A percentile compares a stretch with the other conserved stretches of the same genome.
These are phyloP conservation scores for Decorospora gaudefroyi DNA, from an alignment of 2,329 filamentous ascomycete genomes.

Conservation along the genomic window DNA sequence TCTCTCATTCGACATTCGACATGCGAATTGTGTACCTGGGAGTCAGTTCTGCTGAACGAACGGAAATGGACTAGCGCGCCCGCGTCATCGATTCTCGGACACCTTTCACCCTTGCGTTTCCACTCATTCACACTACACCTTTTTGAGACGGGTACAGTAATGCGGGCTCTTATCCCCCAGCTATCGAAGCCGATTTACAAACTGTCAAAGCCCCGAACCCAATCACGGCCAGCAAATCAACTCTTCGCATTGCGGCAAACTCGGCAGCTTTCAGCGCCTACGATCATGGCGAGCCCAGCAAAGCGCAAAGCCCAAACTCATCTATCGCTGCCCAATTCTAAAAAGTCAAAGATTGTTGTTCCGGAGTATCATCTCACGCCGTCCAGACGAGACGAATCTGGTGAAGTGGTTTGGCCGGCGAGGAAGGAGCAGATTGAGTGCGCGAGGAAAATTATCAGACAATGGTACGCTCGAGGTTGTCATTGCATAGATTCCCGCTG, in stretches of 20 bases:
- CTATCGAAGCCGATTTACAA: background rate
- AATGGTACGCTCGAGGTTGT: constrained; percentile 55
- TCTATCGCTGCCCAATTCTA: constrained; percentile 21
- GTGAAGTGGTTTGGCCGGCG: constrained; percentile 65
- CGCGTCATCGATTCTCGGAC: constrained; percentile 10
- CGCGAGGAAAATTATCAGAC: constrained; percentile 61
- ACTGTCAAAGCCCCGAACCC: background rate
- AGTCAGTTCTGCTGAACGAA: too few species aligned
- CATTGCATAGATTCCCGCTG: background rate
- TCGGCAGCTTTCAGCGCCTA: constrained; percentile 17
- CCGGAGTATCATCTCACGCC: constrained; percentile 42
- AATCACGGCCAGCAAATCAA: background rate
- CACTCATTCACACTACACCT: background rate
- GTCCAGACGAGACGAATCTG: constrained; percentile 40
- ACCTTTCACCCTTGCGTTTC: constrained; percentile 1
- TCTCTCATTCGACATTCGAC: too few species aligned
- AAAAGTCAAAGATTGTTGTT: constrained; percentile 34
- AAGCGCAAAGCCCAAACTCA: constrained; percentile 39
- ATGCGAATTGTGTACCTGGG: too few species aligned
- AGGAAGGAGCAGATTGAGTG: constrained; percentile 59
- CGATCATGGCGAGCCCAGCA: constrained; percentile 27
- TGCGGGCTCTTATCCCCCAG: background rate
- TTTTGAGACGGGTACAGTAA: background rate
- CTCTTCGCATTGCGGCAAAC: background rate
- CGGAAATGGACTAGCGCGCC: constrained; percentile 4